Evolutionary conservation across 805 yeast species (phyloP).

Genomic region (Sugiyamaella qingdaonensis): DNA sequence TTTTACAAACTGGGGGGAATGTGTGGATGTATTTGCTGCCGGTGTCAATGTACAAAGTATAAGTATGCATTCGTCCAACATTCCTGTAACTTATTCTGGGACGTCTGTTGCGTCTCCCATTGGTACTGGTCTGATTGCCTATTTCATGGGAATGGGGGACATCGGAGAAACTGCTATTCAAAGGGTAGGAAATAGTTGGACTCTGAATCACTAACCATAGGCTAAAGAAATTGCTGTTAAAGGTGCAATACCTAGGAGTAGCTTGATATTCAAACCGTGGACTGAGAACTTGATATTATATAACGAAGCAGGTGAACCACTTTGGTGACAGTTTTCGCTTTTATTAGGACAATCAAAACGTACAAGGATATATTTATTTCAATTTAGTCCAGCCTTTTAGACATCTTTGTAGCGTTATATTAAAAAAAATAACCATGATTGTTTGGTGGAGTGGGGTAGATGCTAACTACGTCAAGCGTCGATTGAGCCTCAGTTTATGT

Average conservation of each 20-base stretch:
- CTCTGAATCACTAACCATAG: not conserved
- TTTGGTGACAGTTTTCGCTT: conserved; percentile 17
- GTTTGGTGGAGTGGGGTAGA: not conserved
- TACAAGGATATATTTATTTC: too few species aligned
- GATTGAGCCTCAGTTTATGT: not conserved
- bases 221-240: conserved; percentile 14
- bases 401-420: too few species aligned
- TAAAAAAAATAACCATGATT: too few species aligned
- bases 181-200: conserved; percentile 11
- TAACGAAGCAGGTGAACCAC: conserved; percentile 27
- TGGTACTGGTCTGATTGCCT: conserved; percentile 83
- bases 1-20: conserved; percentile 91
- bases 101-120: conserved; percentile 97
- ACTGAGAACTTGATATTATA: conserved; percentile 25
- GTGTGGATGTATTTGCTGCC: conserved; percentile 82
- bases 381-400: too few species aligned
- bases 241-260: conserved; percentile 16
- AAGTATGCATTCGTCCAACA: conserved; percentile 9
- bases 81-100: conserved; percentile 42
- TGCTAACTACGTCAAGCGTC: not conserved
- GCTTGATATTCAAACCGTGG: conserved; percentile 23
- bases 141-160: conserved; percentile 45
- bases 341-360: not conserved
- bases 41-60: conserved; percentile 77
- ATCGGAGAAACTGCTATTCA: conserved; percentile 20